These are phyloP conservation scores for Solanum arcanum DNA, from an alignment of 257 asterid genomes.

Conservation along the genomic window DNA sequence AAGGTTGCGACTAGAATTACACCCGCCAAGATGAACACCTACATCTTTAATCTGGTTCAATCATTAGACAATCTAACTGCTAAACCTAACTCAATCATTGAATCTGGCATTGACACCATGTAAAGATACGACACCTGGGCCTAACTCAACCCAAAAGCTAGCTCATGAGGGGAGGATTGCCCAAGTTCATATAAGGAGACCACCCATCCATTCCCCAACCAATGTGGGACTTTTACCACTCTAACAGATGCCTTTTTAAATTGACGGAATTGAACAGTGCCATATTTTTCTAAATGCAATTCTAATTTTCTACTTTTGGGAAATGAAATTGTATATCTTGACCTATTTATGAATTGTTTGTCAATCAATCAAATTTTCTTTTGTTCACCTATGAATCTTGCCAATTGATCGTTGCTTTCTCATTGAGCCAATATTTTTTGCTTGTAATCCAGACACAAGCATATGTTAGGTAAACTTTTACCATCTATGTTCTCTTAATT, in stretches of 20 bases:
- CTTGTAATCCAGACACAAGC: neutral
- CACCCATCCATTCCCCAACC: no score
- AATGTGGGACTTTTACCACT: no score
- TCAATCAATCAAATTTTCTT: neutral
- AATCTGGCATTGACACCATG: no score
- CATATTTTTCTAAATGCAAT: neutral
- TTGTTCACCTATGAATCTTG: neutral
- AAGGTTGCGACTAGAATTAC: no score
- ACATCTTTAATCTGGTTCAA: no score
- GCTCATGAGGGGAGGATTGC: no score
- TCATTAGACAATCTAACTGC: no score
- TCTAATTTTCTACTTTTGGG: neutral
- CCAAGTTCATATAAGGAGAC: no score
- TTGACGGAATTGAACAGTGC: neutral
- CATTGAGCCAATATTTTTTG: neutral
- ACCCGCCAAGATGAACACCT: no score
- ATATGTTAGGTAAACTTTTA: neutral
- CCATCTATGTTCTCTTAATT: neutral
- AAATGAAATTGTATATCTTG: neutral
- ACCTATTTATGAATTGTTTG: neutral
- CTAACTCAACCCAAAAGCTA: no score
- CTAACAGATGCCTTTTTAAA: neutral
- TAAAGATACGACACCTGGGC: no score
- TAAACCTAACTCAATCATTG: no score
- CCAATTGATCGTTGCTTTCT: neutral